Conservation (phyloP, 345 rosid genomes). For the Lepidium aucheri region DNA sequence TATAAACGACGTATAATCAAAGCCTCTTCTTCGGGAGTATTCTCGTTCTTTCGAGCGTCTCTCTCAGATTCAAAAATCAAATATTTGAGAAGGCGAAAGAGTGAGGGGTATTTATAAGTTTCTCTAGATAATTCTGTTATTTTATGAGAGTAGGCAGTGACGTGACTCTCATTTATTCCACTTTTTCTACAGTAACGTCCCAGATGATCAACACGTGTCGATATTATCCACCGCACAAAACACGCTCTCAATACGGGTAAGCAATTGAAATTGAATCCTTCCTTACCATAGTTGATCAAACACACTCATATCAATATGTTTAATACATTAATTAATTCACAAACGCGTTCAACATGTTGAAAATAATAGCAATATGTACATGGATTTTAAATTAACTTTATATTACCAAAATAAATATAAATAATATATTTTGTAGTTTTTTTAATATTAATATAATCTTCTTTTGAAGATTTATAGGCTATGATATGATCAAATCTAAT, state of each 20-base stretch:
- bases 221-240: not conserved
- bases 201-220: slow-evolving; percentile 3
- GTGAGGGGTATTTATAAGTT: slow-evolving; percentile 12
- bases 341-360: too few species aligned
- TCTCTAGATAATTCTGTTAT: slow-evolving; percentile 18
- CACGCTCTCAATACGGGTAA: slow-evolving; percentile 12
- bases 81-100: not conserved
- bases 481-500: not conserved
- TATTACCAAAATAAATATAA: too few species aligned
- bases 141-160: not conserved
- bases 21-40: not conserved
- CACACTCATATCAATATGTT: not conserved
- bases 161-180: not conserved
- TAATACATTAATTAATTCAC: not conserved
- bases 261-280: not conserved
- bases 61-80: not conserved
- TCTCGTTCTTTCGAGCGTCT: not conserved
- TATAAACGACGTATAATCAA: not conserved
- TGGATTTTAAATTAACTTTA: too few species aligned
- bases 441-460: not conserved
- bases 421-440: too few species aligned
- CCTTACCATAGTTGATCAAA: not conserved
- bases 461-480: too few species aligned
- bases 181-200: not conserved
- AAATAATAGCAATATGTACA: too few species aligned